Evolutionary conservation across 2,329 filamentous ascomycete genomes (phyloP), one percentile per base, ranked within the genome.

Genomic region (Fusarium sambucinum): DNA sequence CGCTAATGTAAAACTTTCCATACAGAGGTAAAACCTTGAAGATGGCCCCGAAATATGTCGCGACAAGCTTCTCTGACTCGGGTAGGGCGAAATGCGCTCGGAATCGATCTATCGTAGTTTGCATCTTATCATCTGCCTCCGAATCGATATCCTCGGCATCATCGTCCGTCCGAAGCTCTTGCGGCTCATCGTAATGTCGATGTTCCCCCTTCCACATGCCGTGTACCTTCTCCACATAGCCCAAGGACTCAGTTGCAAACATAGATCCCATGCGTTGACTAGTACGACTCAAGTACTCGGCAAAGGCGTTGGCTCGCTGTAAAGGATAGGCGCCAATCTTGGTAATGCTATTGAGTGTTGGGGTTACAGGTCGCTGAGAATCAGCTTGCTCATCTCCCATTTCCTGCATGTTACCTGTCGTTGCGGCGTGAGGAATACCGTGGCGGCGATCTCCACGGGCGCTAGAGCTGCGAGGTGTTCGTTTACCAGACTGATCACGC

Each of bases 141-240:
- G 85, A 84, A 27, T 85, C 84, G 6, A 83, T 79, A 29, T 84
- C 82, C n/a, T 87, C 62, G 9, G 4, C 62, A n/a, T 66, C 61
- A 6, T 88, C 86, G 44, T 89, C 86, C 3, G 83, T 82, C 30
- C 80, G 81, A 41, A 86, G 79, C 23, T 81, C 85, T 44, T 81
- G 77, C 4, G 84, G 84, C 42, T 87, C 91, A 50, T 91, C 89
- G 74, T 98, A 99, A 78, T 98, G 95, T 73, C 91, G 94, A 72
- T 91, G 90, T 14, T 93, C 93, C 33, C 96, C 96, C 70, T 94
- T 92, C 89, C 96, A 96, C 92, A 98, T 98, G 37, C 94, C 95
- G 0, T 95, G 97, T 0, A 98, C 94, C 78, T 97, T 98, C 75
- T 96, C 94, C 32, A 97, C 91, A 76, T 98, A 98, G 3, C 93